A percentile compares a stretch with the other conserved stretches of the same genome.
Conservation (phyloP, 768 basidiomycete genomes). For the Tulasnella sp. region DNA sequence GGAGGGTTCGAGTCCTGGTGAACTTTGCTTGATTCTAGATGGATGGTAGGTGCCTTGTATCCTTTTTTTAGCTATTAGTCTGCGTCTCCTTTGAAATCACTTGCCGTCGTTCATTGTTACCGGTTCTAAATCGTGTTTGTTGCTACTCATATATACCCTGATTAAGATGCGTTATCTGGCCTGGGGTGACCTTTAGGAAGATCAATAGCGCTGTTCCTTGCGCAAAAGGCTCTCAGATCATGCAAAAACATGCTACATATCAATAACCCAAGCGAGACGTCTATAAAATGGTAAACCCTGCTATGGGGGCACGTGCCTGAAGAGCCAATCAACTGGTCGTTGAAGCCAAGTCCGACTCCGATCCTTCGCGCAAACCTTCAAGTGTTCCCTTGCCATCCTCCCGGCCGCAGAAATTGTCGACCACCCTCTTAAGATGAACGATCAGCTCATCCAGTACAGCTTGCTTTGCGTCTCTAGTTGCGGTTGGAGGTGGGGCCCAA, state of each 20-base stretch:
- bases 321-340: too few relatives aligned
- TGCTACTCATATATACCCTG: background rate
- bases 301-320: too few relatives aligned
- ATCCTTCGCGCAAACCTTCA: too few relatives aligned
- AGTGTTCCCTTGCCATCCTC: too few relatives aligned
- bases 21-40: background rate
- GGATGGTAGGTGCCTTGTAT: background rate
- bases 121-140: background rate
- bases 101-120: background rate
- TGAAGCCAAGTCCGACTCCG: too few relatives aligned
- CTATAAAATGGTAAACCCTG: too few relatives aligned
- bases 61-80: background rate
- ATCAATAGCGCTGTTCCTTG: too few relatives aligned
- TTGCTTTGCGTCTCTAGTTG: background rate
- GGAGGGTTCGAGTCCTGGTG: background rate
- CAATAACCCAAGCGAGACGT: too few relatives aligned
- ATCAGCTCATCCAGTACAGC: background rate
- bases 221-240: too few relatives aligned
- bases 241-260: too few relatives aligned
- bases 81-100: background rate
- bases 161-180: background rate
- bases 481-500: background rate
- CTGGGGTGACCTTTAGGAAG: background rate
- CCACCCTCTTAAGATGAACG: background rate
- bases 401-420: background rate